phyloP scores from a whole-genome alignment of 129 eudicot genomes.

The Escallonia herrerae region DNA sequence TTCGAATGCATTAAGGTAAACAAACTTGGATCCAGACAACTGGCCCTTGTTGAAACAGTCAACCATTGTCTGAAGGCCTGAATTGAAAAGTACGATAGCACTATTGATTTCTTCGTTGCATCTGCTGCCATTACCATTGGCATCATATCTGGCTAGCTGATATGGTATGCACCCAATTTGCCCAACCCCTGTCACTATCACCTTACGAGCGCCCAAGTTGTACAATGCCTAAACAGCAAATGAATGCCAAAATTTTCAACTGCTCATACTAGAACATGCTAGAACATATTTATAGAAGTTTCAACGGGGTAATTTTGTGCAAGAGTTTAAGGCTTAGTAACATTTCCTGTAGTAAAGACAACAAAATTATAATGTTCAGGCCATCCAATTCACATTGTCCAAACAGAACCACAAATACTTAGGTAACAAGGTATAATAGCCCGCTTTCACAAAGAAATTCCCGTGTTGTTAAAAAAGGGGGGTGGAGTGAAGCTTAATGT shows the following conservation, averaged over 20 bases:
- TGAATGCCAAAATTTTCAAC: too few species aligned
- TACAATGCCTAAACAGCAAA: slow-evolving; percentile 40
- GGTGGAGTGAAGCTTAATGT: too few species aligned
- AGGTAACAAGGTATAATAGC: too few species aligned
- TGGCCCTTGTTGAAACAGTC: slow-evolving; percentile 52
- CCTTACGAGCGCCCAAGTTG: slow-evolving; percentile 77
- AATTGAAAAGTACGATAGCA: slow-evolving; percentile 55
- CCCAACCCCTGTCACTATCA: slow-evolving; percentile 65
- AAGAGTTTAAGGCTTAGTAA: too few species aligned
- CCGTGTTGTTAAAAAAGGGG: too few species aligned
- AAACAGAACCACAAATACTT: too few species aligned
- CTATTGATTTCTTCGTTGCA: slow-evolving; percentile 76
- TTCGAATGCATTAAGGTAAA: slow-evolving; percentile 60
- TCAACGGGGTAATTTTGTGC: too few species aligned
- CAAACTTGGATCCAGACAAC: slow-evolving; percentile 68
- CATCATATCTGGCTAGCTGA: slow-evolving; percentile 66
- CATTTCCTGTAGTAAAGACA: too few species aligned
- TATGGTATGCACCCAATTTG: slow-evolving; percentile 96
- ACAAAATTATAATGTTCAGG: too few species aligned
- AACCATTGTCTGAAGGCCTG: slow-evolving; percentile 53
- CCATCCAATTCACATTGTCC: too few species aligned
- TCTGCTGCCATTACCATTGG: slow-evolving; percentile 29
- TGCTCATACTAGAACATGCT: slow-evolving; percentile 21
- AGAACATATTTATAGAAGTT: slow-evolving; percentile 9
- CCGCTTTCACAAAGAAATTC: too few species aligned